Base-by-base conservation (phyloP, 495 filamentous ascomycete species). In the Hyphodiscus hymeniophilus region DNA sequence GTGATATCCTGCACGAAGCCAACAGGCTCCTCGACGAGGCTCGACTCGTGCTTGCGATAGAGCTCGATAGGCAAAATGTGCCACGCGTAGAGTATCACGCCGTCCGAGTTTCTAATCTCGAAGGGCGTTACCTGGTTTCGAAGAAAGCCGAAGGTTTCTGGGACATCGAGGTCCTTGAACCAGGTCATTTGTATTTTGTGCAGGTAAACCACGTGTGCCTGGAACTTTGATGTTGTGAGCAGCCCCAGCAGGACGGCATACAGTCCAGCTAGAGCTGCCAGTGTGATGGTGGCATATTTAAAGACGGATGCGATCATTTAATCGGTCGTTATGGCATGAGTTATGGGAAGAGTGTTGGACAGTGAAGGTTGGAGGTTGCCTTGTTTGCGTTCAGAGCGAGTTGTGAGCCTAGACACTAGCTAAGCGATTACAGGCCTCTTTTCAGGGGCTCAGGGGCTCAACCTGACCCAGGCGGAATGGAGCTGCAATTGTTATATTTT, bases 71-170 rank as follows among this genome's bases (percentile, higher is more conserved):
- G 84, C 4, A 86, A 68, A 47, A 87, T 73, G 48, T 87, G 82
- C 84, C 84, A 88, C 6, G 81, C 76, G 51, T 85, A 81, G 6
- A 87, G 64, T 16, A 53, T 59, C 50, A 78, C 70, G 28, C 68
- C 68, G 46, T 80, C 74, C 11, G 68, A 52, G 2, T 81, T 74
- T 16, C 58, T 59, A 43, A 88, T 70, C 0, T 63, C 64, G 57
- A 88, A 86, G 0, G 82, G 75, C 0, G 76, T 81, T 18, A 81
- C 76, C 62, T 88, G 82, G 56, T 81, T 82, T 28, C 48, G 84
- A 31, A 86, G 68, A 57, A 91, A 95, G 0, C 89, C 89, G 70
- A 87, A 94, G 20, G 74, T 64, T 55, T 91, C 83, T 0, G 85
- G 81, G 23, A 76, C 63, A 51, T 87, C 77, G 28, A 86, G 42